These are phyloP conservation scores for Epichloe sibirici DNA, from an alignment of 2,329 filamentous ascomycete species.

Conservation along the genomic window DNA sequence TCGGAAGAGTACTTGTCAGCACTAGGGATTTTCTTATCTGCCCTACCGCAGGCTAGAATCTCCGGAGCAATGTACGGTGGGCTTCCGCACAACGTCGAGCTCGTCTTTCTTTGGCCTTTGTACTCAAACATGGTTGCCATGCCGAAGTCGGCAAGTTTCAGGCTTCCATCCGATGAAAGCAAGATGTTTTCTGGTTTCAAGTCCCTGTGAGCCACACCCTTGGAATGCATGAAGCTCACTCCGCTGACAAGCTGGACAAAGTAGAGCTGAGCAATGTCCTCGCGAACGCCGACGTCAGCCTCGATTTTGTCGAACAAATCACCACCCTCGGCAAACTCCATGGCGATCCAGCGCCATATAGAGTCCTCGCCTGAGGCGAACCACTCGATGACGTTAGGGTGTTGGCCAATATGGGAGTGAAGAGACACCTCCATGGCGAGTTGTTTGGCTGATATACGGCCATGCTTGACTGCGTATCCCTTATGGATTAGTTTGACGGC, in stretches of 20 bases:
- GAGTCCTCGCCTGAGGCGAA: constrained; percentile 76
- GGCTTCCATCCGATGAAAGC: constrained; percentile 66
- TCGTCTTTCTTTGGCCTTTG: constrained; percentile 69
- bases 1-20: constrained; percentile 60
- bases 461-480: constrained; percentile 79
- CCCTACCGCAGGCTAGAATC: constrained; percentile 48
- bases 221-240: constrained; percentile 90
- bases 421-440: constrained; percentile 84
- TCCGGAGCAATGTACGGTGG: constrained; percentile 97
- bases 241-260: constrained; percentile 85
- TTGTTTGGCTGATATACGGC: constrained; percentile 79
- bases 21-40: constrained; percentile 34
- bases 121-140: constrained; percentile 90
- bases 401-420: constrained; percentile 77
- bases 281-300: constrained; percentile 84
- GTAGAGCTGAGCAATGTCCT: constrained; percentile 93
- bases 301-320: constrained; percentile 99
- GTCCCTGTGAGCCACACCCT: constrained; percentile 85
- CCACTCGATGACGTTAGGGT: constrained; percentile 89
- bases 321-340: constrained; percentile 91
- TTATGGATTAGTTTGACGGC: constrained; percentile 99
- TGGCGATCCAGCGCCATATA: constrained; percentile 92
- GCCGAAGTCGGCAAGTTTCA: constrained; percentile 95
- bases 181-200: constrained; percentile 94
- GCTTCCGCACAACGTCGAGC: constrained; percentile 83